Evolutionary conservation across 164 flowering plant genomes (phyloP).

Genomic region (Tetracentron sinense): DNA sequence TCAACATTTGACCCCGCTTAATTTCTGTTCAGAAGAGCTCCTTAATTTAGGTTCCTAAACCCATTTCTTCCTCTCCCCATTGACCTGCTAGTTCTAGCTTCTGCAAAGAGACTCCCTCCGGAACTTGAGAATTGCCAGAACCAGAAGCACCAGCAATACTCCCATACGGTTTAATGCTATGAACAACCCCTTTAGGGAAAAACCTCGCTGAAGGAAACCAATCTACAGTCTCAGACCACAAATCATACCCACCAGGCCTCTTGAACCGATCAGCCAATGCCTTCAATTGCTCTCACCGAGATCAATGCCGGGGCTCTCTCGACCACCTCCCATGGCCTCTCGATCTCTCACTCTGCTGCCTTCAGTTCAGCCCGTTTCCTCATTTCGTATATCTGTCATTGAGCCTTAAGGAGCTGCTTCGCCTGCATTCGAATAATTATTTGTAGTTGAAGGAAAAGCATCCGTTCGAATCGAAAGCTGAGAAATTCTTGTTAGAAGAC

Average conservation of each 20-base stretch:
- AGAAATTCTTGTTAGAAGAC: not conserved
- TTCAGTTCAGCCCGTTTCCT: conserved; percentile 80
- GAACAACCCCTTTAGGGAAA: conserved; percentile 88
- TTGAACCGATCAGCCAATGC: conserved; percentile 82
- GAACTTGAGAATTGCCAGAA: not conserved
- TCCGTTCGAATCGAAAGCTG: conserved; percentile 11
- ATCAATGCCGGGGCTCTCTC: conserved; percentile 59
- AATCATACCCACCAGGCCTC: conserved; percentile 74
- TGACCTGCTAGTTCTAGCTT: not conserved
- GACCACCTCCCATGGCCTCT: conserved; percentile 82
- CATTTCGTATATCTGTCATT: conserved; percentile 90
- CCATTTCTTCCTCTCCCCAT: not conserved
- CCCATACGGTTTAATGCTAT: conserved; percentile 63
- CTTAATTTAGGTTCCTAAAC: not conserved
- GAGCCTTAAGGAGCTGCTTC: conserved; percentile 81
- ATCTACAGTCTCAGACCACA: conserved; percentile 65
- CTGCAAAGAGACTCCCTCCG: not conserved
- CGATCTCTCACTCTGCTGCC: conserved; percentile 84
- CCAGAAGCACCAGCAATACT: conserved; percentile 4
- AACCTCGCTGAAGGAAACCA: conserved; percentile 66
- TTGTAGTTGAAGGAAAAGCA: conserved; percentile 3
- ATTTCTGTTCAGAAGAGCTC: not conserved
- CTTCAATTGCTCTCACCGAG: conserved; percentile 64
- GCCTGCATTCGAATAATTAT: conserved; percentile 65
- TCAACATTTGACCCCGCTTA: not conserved